A percentile compares a stretch with the other conserved stretches of the same genome.
Conservation (phyloP, 306 rosid species). For the Echinosophora koreensis region DNA sequence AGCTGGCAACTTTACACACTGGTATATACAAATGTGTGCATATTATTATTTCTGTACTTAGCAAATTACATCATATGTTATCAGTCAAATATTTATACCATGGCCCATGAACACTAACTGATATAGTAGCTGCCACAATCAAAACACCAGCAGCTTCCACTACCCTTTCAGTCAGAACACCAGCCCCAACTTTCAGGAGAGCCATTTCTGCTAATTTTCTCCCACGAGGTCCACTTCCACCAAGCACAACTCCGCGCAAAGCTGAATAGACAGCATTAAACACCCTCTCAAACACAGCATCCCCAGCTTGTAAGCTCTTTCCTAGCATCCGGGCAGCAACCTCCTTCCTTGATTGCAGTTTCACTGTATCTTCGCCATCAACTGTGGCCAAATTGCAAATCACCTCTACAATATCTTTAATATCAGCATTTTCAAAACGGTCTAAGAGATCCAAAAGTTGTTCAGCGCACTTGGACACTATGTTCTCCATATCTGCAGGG, state of each 20-base stretch:
- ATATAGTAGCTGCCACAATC: slow-evolving; percentile 73
- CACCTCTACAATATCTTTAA: slow-evolving; percentile 73
- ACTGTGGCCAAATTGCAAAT: slow-evolving; percentile 55
- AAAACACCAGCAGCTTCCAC: slow-evolving; percentile 84
- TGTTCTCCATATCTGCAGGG: slow-evolving; percentile 62
- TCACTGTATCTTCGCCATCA: slow-evolving; percentile 51
- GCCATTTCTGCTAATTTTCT: slow-evolving; percentile 73
- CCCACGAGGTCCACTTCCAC: slow-evolving; percentile 76
- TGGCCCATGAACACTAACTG: slow-evolving; percentile 81
- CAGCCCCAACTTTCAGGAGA: slow-evolving; percentile 82
- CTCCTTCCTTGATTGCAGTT: slow-evolving; percentile 60
- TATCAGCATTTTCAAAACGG: slow-evolving; percentile 66
- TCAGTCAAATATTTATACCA: slow-evolving; percentile 73
- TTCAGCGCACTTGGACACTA: slow-evolving; percentile 57
- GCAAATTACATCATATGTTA: slow-evolving; percentile 47
- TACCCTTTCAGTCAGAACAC: slow-evolving; percentile 57
- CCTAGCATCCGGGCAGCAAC: slow-evolving; percentile 76
- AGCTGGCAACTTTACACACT: slow-evolving; percentile 52
- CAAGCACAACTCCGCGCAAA: slow-evolving; percentile 76
- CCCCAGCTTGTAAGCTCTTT: slow-evolving; percentile 90
- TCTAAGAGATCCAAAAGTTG: slow-evolving; percentile 63
- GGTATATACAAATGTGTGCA: slow-evolving; percentile 51
- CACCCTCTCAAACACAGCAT: slow-evolving; percentile 86
- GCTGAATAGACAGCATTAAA: slow-evolving; percentile 68
- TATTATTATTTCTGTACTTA: slow-evolving; percentile 32